These are phyloP conservation scores for Salix arbutifolia DNA, from an alignment of 345 rosid species.

Conservation along the genomic window DNA sequence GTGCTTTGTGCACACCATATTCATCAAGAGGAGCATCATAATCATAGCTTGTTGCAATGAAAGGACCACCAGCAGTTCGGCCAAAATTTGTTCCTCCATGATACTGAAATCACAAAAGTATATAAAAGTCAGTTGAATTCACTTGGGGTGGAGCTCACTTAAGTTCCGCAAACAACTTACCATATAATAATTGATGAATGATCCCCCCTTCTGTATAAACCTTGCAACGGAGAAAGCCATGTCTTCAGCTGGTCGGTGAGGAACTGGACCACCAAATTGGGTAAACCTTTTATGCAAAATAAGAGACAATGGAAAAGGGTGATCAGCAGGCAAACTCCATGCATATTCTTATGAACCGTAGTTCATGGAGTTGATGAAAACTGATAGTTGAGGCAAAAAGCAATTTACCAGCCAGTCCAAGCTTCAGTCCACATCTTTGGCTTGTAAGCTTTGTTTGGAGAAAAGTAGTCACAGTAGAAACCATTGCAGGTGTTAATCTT, in stretches of 20 bases:
- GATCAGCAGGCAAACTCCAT: not conserved
- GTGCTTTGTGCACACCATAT: slow-evolving; percentile 58
- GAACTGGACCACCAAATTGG: slow-evolving; percentile 92
- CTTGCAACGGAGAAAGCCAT: slow-evolving; percentile 93
- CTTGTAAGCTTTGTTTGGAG: slow-evolving; percentile 89
- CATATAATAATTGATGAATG: slow-evolving; percentile 93
- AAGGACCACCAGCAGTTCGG: slow-evolving; percentile 99
- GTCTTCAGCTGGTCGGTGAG: slow-evolving; percentile 92
- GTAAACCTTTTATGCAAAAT: slow-evolving; percentile 59
- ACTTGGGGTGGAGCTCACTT: slow-evolving; percentile 8
- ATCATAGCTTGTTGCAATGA: slow-evolving; percentile 95
- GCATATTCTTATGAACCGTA: not conserved
- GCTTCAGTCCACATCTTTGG: slow-evolving; percentile 99
- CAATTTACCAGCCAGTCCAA: slow-evolving; percentile 92
- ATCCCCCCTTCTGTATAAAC: slow-evolving; percentile 95
- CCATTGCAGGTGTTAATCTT: slow-evolving; percentile 98
- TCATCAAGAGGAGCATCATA: slow-evolving; percentile 97
- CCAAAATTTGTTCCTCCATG: slow-evolving; percentile 99
- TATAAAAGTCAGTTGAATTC: slow-evolving; percentile 14
- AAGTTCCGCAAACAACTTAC: slow-evolving; percentile 36
- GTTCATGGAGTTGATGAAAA: slow-evolving; percentile 5
- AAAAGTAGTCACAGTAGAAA: slow-evolving; percentile 92
- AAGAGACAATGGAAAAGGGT: slow-evolving; percentile 1
- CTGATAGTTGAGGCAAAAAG: not conserved
- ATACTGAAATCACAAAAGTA: slow-evolving; percentile 48